Evolutionary conservation across 2,329 filamentous ascomycete genomes (phyloP).

Genomic region (Colletotrichum cereale): DNA sequence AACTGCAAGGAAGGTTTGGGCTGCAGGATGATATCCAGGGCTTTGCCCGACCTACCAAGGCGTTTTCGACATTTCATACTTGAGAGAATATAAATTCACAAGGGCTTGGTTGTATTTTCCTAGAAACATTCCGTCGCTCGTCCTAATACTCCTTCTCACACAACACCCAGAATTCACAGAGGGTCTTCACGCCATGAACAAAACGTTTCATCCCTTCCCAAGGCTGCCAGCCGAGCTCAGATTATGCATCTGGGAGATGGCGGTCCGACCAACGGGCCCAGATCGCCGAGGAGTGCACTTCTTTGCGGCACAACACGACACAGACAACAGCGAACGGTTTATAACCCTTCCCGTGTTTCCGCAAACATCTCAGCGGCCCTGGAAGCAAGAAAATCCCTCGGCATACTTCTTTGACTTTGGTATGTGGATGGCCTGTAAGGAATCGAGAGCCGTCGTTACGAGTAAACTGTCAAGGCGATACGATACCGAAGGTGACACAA

Average conservation of each 20-base stretch:
- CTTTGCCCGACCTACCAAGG: too few species aligned
- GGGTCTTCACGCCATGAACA: not conserved
- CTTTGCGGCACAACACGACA: not conserved
- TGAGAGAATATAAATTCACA: not conserved
- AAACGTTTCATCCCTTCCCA: not conserved
- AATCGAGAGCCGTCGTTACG: slow-evolving; percentile 14
- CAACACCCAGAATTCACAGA: not conserved
- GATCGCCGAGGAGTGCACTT: not conserved
- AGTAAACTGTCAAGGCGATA: not conserved
- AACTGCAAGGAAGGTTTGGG: too few species aligned
- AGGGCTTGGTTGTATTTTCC: not conserved
- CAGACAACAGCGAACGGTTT: not conserved
- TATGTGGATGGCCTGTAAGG: slow-evolving; percentile 25
- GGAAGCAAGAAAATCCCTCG: not conserved
- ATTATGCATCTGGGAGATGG: slow-evolving; percentile 12
- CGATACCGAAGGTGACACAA: not conserved
- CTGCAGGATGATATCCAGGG: too few species aligned
- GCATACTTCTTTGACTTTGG: slow-evolving; percentile 20
- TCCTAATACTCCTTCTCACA: not conserved
- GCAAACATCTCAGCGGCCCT: not conserved
- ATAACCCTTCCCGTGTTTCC: not conserved
- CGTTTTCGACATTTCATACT: too few species aligned
- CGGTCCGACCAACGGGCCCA: not conserved
- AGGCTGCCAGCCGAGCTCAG: slow-evolving; percentile 20
- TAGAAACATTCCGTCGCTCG: not conserved